A percentile compares a stretch with the other conserved stretches of the same genome.
Evolutionary conservation across 2,329 filamentous ascomycete species (phyloP).

Genomic region (Ophiostoma quercus): DNA sequence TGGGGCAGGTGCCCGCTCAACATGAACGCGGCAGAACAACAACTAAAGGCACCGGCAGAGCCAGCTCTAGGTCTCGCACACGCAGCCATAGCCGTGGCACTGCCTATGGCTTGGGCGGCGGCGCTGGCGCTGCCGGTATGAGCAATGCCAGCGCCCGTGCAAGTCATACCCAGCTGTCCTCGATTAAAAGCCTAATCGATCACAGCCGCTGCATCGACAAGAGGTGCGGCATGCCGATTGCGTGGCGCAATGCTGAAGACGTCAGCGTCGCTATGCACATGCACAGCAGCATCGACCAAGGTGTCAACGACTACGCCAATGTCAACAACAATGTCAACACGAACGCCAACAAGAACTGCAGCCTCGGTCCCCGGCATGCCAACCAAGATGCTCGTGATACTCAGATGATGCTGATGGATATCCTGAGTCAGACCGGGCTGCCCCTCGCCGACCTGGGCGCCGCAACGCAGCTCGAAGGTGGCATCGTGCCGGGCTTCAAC

Average conservation of each 20-base stretch:
- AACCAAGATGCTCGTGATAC: conserved; percentile 22
- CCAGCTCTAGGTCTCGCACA: not conserved
- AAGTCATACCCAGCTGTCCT: not conserved
- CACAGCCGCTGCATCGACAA: not conserved
- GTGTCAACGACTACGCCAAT: not conserved
- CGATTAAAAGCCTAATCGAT: not conserved
- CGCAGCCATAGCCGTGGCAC: not conserved
- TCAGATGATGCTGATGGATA: conserved; percentile 19
- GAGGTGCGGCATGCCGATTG: not conserved
- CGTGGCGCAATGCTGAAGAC: not conserved
- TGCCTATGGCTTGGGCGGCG: not conserved
- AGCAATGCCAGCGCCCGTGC: not conserved
- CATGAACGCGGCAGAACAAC: not conserved
- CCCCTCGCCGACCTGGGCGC: conserved; percentile 15
- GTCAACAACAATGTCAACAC: not conserved
- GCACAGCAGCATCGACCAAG: not conserved
- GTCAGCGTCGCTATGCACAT: not conserved
- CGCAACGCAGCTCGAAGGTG: not conserved
- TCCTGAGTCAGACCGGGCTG: not conserved
- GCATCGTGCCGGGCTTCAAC: not conserved
- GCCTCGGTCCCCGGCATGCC: conserved; percentile 5
- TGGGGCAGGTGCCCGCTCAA: not conserved
- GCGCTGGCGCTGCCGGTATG: not conserved
- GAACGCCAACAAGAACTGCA: not conserved
- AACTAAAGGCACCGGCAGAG: not conserved